Conservation (phyloP, 768 basidiomycete species). For the Omphalotus guepiniiformis region DNA sequence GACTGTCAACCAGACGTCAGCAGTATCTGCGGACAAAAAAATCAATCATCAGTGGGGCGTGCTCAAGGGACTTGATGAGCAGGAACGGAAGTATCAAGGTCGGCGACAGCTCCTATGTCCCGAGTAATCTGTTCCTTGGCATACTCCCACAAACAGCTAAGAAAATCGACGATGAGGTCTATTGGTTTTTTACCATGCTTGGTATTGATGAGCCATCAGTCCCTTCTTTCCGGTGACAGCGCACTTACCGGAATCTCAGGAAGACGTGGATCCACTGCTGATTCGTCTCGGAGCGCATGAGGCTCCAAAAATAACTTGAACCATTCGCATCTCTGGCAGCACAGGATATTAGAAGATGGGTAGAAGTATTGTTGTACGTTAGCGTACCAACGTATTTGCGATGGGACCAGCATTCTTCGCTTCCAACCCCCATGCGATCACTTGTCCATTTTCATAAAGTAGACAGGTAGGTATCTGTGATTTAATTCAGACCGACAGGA, state of each 20-base stretch:
- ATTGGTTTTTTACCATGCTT: conserved; percentile 72
- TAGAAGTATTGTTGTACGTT: background rate
- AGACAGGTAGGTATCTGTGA: conserved; percentile 73
- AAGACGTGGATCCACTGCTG: conserved; percentile 68
- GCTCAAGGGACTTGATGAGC: background rate
- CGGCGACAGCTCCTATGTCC: conserved; percentile 82
- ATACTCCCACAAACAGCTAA: conserved; percentile 82
- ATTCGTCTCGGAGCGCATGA: conserved; percentile 68
- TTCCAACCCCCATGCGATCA: conserved; percentile 83
- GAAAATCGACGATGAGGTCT: conserved; percentile 81
- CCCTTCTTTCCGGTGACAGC: no score
- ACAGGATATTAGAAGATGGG: background rate
- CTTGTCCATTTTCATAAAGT: conserved; percentile 73
- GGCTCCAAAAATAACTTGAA: conserved; percentile 90
- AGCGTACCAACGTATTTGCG: conserved; percentile 43
- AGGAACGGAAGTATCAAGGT: conserved; percentile 57
- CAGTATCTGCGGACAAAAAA: conserved; percentile 50
- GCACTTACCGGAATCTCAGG: conserved; percentile 70
- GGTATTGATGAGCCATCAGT: conserved; percentile 10
- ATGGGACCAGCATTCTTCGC: conserved; percentile 76
- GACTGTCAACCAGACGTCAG: conserved; percentile 83
- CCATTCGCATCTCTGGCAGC: conserved; percentile 42
- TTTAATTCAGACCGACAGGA: conserved; percentile 8
- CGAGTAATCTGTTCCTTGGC: conserved; percentile 83
- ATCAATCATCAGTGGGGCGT: conserved; percentile 1